A percentile compares a stretch with the other conserved stretches of the same genome.
These are phyloP conservation scores for Xerocomellus intermedius DNA, from an alignment of 768 basidiomycete genomes.

Conservation along the genomic window DNA sequence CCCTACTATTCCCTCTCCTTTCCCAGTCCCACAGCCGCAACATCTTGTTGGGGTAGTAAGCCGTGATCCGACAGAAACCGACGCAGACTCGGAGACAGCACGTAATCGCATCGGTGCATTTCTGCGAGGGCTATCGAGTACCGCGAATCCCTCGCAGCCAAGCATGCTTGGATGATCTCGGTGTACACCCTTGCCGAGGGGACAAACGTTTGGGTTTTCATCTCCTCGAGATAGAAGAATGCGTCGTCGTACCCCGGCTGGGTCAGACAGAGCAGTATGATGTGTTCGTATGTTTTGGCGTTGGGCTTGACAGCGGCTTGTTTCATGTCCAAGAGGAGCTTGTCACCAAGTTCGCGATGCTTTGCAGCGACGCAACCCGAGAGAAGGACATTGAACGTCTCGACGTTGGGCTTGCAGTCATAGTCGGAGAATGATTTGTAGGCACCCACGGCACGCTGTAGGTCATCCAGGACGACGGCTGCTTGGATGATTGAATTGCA, in stretches of 20 bases:
- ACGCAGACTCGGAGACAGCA: constrained; percentile 30
- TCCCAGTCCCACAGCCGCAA: neutral
- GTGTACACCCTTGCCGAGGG: constrained; percentile 60
- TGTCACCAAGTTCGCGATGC: constrained; percentile 67
- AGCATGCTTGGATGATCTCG: constrained; percentile 57
- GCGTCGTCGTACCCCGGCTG: constrained; percentile 80
- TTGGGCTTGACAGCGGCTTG: constrained; percentile 53
- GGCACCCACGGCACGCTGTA: constrained; percentile 75
- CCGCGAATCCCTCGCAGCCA: constrained; percentile 55
- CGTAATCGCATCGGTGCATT: constrained; percentile 62
- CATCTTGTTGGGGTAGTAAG: constrained; percentile 1
- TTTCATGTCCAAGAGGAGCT: constrained; percentile 66
- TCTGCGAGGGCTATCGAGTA: constrained; percentile 67
- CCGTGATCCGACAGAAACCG: constrained; percentile 29
- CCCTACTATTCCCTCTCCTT: neutral
- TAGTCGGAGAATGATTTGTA: constrained; percentile 64
- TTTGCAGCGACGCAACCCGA: constrained; percentile 56
- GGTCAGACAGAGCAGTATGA: constrained; percentile 69
- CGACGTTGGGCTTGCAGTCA: constrained; percentile 52
- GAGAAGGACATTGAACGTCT: constrained; percentile 70
- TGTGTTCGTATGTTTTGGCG: constrained; percentile 58
- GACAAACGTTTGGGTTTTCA: constrained; percentile 63
- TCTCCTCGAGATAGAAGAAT: constrained; percentile 86
- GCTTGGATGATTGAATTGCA: constrained; percentile 70
- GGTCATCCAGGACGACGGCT: constrained; percentile 55